Evolutionary conservation across 108 stramenopile species (phyloP).

Genomic region (Asterionellopsis glacialis): DNA sequence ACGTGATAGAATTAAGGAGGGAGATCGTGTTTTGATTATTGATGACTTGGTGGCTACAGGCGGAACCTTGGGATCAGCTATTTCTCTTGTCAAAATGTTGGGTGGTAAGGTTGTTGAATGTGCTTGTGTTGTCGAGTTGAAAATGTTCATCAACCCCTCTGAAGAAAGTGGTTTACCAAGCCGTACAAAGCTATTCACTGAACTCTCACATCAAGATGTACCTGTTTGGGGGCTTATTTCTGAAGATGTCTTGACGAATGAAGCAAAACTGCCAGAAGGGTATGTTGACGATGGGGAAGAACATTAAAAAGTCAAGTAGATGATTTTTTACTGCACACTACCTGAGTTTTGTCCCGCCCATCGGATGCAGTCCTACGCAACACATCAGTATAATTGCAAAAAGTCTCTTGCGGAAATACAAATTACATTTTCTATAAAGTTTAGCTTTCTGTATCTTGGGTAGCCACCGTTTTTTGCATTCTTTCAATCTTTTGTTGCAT

Average conservation of each 20-base stretch:
- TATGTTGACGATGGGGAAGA: constrained; percentile 92
- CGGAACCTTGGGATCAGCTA: constrained; percentile 83
- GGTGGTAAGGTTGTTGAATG: constrained; percentile 81
- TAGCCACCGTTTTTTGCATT: too few species aligned
- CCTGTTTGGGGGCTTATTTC: constrained; percentile 86
- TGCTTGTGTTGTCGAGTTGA: constrained; percentile 90
- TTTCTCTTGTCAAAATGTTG: constrained; percentile 71
- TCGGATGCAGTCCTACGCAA: too few species aligned
- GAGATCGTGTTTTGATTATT: constrained; percentile 90
- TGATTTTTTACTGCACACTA: too few species aligned
- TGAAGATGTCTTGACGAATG: constrained; percentile 78
- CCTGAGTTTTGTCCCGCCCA: too few species aligned
- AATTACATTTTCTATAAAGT: too few species aligned
- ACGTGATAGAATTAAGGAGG: constrained; percentile 75
- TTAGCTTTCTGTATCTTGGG: too few species aligned
- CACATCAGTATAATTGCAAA: too few species aligned
- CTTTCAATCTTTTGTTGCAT: constrained; percentile 35
- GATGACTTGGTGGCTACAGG: constrained; percentile 99
- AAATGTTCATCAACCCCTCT: constrained; percentile 81
- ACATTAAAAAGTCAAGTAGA: constrained; percentile 36
- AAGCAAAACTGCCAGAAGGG: constrained; percentile 65
- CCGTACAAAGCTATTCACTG: constrained; percentile 62
- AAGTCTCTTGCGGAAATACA: too few species aligned
- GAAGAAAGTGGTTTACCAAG: constrained; percentile 67
- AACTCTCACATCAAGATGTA: constrained; percentile 55